Base-by-base conservation (phyloP, 305 asterid genomes). In the Nicotiana rustica region DNA sequence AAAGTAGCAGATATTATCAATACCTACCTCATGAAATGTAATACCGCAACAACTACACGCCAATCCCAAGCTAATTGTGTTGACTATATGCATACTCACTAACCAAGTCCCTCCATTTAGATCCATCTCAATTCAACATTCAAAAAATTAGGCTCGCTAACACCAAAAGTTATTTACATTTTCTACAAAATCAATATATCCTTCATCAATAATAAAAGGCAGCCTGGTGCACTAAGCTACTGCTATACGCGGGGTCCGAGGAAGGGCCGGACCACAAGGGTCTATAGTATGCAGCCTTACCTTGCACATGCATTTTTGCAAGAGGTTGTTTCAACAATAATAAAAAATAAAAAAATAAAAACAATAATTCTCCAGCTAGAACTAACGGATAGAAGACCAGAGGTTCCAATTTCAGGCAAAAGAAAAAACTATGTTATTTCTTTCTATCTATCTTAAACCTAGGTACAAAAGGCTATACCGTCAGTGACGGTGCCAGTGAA, bases 1-100 rank as follows among this genome's bases (percentile, higher is more conserved):
- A 71, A 71, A 71, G 79, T 71, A 49, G 64, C 79, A 73, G 79
- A 49, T 25, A 73, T 7, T 21, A 73, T 73, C 14, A 73, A 73
- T 49, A 47, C 49, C 64, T 49, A 18, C 4, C 25, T 73, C 13
- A 49, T 49, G 25, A 25, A 25, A 5, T 47, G 47, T 14, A 75
- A 41, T 7, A 41, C 10, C 6, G 47, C 79, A 49, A 75, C 10
- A 13, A 75, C 9, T 49, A n/a, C n/a, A 7, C 1, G 7, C 8
- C 44, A 49, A 75, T 14, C 25, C 38, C 64, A 73, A 73, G 13
- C 9, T 73, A 13, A 59, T 19, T 19, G 19, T 10, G 18, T 44
- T 12, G 21, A 59, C 36, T 44, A 73, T 47, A 73, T 25, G 52
- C 3, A 49, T 56, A 38, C 62, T 73, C 79, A 25, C 15, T 49